Evolutionary conservation across 2,329 filamentous ascomycete genomes (phyloP).

Genomic region (Ascochyta viciae-villosae): DNA sequence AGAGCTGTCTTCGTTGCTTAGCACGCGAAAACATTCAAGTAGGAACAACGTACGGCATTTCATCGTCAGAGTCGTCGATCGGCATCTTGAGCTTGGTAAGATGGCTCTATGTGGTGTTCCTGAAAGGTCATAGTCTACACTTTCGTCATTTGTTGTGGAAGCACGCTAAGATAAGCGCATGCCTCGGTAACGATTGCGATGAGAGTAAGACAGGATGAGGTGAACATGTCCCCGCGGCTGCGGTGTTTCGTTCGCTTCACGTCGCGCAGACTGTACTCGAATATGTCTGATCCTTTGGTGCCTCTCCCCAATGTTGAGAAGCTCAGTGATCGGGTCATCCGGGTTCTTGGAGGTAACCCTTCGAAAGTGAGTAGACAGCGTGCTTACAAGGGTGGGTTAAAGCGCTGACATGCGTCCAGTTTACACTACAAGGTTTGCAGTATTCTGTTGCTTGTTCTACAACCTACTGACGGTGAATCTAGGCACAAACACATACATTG

Average conservation of each 20-base stretch:
- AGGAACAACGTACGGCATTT: conserved; percentile 40
- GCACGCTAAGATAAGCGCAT: conserved; percentile 18
- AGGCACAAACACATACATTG: conserved; percentile 92
- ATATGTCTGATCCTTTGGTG: conserved; percentile 68
- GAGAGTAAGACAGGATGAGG: conserved; percentile 8
- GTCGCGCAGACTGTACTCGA: conserved; percentile 39
- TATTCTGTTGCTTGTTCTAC: not conserved
- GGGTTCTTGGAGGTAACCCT: conserved; percentile 90
- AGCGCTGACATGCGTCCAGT: conserved; percentile 51
- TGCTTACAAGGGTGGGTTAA: not conserved
- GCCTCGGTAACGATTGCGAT: conserved; percentile 29
- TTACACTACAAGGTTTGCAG: conserved; percentile 65
- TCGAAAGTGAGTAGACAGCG: conserved; percentile 66
- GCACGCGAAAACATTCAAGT: not conserved
- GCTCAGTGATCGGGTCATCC: conserved; percentile 77
- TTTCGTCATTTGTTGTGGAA: conserved; percentile 11
- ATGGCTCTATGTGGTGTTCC: conserved; percentile 18
- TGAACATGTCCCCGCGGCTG: conserved; percentile 35
- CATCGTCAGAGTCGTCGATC: conserved; percentile 42
- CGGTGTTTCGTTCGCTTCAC: conserved; percentile 28
- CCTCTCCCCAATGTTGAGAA: conserved; percentile 76
- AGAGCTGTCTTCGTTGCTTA: conserved; percentile 63
- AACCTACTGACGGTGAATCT: conserved; percentile 35
- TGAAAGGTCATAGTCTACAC: conserved; percentile 30
- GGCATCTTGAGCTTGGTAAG: conserved; percentile 27